phyloP scores from a whole-genome alignment of 225 moss, liverwort and hornwort species.

The Polytrichum commune region DNA sequence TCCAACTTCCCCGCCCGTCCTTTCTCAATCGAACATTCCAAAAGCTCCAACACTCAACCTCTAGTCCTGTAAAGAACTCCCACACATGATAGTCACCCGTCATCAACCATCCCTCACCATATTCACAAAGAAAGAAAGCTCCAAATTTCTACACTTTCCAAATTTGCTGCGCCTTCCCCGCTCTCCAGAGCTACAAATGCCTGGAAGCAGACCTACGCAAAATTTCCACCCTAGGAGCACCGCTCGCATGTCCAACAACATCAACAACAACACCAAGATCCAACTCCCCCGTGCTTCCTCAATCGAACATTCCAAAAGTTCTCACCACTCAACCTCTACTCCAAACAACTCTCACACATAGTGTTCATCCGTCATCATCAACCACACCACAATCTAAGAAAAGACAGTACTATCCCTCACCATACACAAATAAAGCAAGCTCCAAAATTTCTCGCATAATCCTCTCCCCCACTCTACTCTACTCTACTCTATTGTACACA shows the following conservation, averaged over 20 bases:
- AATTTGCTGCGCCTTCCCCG: background rate
- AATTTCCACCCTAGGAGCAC: constrained; percentile 13
- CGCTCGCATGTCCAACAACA: constrained; percentile 9
- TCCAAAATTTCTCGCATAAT: background rate
- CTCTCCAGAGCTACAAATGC: constrained; percentile 8
- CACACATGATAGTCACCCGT: too few relatives aligned
- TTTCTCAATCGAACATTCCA: constrained; percentile 8
- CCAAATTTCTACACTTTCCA: background rate
- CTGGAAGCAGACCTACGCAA: background rate
- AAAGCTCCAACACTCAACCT: background rate
- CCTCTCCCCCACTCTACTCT: background rate
- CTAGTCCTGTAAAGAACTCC: too few relatives aligned
- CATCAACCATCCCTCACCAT: background rate
- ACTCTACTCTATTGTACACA: background rate
- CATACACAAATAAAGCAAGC: background rate
- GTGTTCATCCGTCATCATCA: background rate
- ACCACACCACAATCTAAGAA: background rate
- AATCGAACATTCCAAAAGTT: constrained; percentile 6
- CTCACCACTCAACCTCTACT: too few relatives aligned
- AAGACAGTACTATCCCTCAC: too few relatives aligned
- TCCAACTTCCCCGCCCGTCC: constrained; percentile 7
- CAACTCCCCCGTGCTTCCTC: constrained; percentile 1
- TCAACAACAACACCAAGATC: constrained; percentile 17
- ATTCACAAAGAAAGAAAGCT: background rate
- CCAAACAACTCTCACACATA: too few relatives aligned